Percentiles rank a stretch among this genome's conserved stretches.
Conservation (phyloP, 768 basidiomycete genomes). For the Naganishia kalamii region DNA sequence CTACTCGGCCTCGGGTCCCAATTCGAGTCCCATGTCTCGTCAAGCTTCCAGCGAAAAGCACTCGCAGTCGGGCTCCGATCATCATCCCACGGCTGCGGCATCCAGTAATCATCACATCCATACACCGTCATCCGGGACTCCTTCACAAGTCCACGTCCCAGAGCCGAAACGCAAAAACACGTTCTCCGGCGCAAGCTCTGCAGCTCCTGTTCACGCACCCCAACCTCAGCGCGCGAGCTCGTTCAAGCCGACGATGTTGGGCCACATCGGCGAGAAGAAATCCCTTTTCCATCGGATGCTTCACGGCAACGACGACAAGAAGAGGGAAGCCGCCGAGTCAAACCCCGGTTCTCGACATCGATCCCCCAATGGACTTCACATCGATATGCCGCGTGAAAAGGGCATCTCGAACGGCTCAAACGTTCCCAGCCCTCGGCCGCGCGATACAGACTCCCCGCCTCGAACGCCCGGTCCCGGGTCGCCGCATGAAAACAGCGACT, state of each 20-base stretch:
- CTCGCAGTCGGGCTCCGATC: conserved; percentile 11
- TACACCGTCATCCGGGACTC: not conserved
- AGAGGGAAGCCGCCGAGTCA: conserved; percentile 25
- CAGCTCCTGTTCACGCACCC: conserved; percentile 15
- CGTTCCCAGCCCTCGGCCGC: conserved; percentile 24
- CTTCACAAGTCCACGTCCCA: not conserved
- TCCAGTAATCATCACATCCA: not conserved
- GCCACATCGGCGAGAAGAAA: conserved; percentile 39
- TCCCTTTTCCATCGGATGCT: conserved; percentile 45
- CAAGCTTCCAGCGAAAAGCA: conserved; percentile 10
- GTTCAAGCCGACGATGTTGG: conserved; percentile 38
- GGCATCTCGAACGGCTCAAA: conserved; percentile 19
- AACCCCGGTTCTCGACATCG: conserved; percentile 24
- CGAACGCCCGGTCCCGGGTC: conserved; percentile 39
- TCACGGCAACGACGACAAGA: conserved; percentile 30
- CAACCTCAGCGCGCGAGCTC: conserved; percentile 17
- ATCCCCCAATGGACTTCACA: conserved; percentile 22
- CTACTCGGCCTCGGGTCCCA: conserved; percentile 1
- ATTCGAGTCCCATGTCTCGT: conserved; percentile 14
- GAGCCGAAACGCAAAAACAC: conserved; percentile 12
- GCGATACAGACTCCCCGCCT: conserved; percentile 37
- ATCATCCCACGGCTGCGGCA: not conserved
- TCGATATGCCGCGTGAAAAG: conserved; percentile 28
- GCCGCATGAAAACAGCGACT: conserved; percentile 29
- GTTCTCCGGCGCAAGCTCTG: not conserved